Base-by-base conservation (phyloP, 2,329 filamentous ascomycete genomes). In the Thelonectria rubi region DNA sequence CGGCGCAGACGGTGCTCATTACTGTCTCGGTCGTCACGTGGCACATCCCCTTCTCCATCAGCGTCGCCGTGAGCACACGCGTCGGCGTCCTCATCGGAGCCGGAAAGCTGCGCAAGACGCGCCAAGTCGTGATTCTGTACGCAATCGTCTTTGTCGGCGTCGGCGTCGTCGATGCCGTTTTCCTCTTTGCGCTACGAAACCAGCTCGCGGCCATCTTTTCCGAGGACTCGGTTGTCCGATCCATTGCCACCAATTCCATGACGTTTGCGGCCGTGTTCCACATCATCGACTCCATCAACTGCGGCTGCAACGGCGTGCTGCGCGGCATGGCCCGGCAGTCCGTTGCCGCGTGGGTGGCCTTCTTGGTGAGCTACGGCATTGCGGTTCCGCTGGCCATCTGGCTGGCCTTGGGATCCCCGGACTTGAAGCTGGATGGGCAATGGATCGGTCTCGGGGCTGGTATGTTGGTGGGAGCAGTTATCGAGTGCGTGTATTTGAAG, bases 21-120 rank as follows among this genome's bases (percentile, higher is more conserved):
- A 80, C 78, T 0, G 73, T 78, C 1, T 78, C 76, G 7, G 71
- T 79, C 30, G 72, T 80, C 1, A 73, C 76, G 45, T 81, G 78
- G 77, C 78, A 80, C 51, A 75, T 80, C 9, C 79, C 79, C 1
- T 81, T 81, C 65, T 79, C 77, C 2, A 69, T 80, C 43, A 76
- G 76, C 48, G 76, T 81, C 15, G 79, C 77, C 11, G 73, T 78
- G 18, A 79, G 75, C 53, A 57, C 55, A 0, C 46, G 55, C 30
- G 24, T 57, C n/a, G 55, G 55, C 15, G 55, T 57, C 24, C 48
- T 57, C 21, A 47, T 57, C 17, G 55, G 55, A 12, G 46, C 46
- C 2, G 55, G 55, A 17, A 15, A 45, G 2, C 34, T 47, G 15
- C 30, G 40, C 15, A 57, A 40, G 7, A 40, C 39, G 3, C 55